Conservation (phyloP, 2,329 filamentous ascomycete genomes). For the Fusarium bactridioides region DNA sequence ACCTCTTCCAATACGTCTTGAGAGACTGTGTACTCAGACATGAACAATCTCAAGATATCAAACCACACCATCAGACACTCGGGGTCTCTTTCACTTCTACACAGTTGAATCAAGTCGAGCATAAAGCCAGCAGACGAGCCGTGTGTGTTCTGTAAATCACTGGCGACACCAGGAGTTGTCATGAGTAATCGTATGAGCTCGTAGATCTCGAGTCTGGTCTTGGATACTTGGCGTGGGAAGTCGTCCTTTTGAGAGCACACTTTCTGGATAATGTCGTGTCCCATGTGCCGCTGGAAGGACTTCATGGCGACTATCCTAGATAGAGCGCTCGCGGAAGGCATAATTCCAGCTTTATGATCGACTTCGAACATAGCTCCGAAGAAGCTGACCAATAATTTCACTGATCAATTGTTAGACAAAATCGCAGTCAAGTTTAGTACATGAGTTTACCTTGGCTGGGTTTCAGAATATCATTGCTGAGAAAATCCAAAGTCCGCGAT, state of each 20-base stretch:
- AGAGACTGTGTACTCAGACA: constrained; percentile 55
- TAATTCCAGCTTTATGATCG: constrained; percentile 66
- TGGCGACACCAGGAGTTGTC: constrained; percentile 51
- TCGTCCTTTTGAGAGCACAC: constrained; percentile 63
- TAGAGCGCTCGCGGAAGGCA: constrained; percentile 62
- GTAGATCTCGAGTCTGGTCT: constrained; percentile 62
- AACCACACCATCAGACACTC: constrained; percentile 67
- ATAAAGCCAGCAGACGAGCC: constrained; percentile 57
- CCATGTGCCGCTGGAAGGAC: constrained; percentile 58
- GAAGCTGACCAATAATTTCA: constrained; percentile 60
- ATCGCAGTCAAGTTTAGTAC: neutral
- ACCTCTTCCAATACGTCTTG: constrained; percentile 57
- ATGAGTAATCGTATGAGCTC: constrained; percentile 57
- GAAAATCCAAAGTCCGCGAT: constrained; percentile 59
- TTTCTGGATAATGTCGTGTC: constrained; percentile 57
- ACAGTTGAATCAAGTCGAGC: constrained; percentile 58
- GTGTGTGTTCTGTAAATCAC: constrained; percentile 55
- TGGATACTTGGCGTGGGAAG: constrained; percentile 61
- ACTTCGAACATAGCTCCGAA: constrained; percentile 67
- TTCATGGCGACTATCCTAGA: constrained; percentile 58
- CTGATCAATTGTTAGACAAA: constrained; percentile 35
- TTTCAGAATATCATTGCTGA: constrained; percentile 56
- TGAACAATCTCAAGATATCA: constrained; percentile 55
- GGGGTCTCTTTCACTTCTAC: constrained; percentile 64
- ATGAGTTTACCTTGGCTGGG: constrained; percentile 56